A percentile compares a stretch with the other conserved stretches of the same genome.
These are phyloP conservation scores for Knufia petricola DNA, from an alignment of 2,329 filamentous ascomycete species.

Conservation along the genomic window DNA sequence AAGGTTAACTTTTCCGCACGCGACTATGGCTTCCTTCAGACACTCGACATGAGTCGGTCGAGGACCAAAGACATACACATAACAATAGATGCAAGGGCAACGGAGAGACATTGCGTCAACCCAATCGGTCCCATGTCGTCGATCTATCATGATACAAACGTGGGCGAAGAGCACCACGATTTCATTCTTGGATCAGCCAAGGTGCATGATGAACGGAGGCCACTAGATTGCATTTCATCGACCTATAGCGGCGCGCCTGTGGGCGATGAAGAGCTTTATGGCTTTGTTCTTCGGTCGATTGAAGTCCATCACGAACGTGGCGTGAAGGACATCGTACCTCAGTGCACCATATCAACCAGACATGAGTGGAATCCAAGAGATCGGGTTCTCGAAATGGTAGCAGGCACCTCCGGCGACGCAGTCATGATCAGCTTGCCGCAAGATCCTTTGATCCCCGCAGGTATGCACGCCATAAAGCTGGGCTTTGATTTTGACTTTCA, in stretches of 20 bases:
- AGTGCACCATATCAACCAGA: not conserved
- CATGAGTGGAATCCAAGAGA: not conserved
- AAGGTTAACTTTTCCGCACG: not conserved
- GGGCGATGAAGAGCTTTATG: not conserved
- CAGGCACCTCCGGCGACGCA: not conserved
- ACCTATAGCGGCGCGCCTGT: not conserved
- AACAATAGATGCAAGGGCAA: not conserved
- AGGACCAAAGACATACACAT: not conserved
- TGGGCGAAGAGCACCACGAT: not conserved
- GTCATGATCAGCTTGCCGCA: not conserved
- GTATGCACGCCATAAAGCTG: not conserved
- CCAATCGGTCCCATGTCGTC: too few relatives aligned
- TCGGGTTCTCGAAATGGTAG: not conserved
- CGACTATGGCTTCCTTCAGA: not conserved
- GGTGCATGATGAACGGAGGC: too few relatives aligned
- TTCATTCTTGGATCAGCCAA: not conserved
- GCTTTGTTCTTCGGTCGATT: not conserved
- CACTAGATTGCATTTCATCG: not conserved
- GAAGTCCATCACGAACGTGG: not conserved
- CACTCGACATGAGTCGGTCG: not conserved
- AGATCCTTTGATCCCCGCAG: not conserved
- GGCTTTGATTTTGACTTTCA: conserved; percentile 6
- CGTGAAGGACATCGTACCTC: not conserved
- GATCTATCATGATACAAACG: too few relatives aligned
- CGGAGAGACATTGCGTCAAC: not conserved